Conservation (phyloP, 768 basidiomycete species). For the Termitomyces titanicus region DNA sequence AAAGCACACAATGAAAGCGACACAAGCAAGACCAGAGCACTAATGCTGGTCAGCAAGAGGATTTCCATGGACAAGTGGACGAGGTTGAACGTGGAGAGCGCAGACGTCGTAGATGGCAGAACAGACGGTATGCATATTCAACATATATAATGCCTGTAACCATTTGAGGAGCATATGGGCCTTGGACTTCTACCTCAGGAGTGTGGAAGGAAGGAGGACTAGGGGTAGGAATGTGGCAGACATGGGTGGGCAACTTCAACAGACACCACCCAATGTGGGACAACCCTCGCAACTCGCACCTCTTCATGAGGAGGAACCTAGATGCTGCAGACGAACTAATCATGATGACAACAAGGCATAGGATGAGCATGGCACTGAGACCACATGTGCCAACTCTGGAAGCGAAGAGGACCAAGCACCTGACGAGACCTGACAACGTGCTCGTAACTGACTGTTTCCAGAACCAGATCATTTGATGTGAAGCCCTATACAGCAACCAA, state of each 20-base stretch:
- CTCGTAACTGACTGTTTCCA: constrained; percentile 22
- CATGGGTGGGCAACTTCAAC: constrained; percentile 39
- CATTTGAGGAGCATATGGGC: constrained; percentile 15
- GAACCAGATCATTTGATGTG: constrained; percentile 3
- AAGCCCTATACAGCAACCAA: neutral
- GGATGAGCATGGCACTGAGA: too few species aligned
- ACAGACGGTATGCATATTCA: constrained; percentile 26
- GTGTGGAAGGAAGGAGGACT: neutral
- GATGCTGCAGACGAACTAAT: constrained; percentile 23
- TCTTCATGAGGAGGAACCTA: constrained; percentile 29
- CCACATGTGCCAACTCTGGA: constrained; percentile 39
- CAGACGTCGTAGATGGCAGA: constrained; percentile 21
- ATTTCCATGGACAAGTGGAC: constrained; percentile 19
- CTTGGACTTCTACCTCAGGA: constrained; percentile 5
- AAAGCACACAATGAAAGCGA: neutral
- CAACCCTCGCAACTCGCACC: constrained; percentile 22
- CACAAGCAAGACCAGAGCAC: constrained; percentile 4
- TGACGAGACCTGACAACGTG: constrained; percentile 40
- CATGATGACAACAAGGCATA: constrained; percentile 19
- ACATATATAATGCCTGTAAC: constrained; percentile 34
- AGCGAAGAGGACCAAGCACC: constrained; percentile 24
- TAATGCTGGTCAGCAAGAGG: constrained; percentile 17
- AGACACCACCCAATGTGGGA: constrained; percentile 42
- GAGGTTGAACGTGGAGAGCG: constrained; percentile 14
- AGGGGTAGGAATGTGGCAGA: neutral